Evolutionary conservation across 768 basidiomycete genomes (phyloP), one percentile per base, ranked within the genome.

Genomic region (Strobilomyces confusus): DNA sequence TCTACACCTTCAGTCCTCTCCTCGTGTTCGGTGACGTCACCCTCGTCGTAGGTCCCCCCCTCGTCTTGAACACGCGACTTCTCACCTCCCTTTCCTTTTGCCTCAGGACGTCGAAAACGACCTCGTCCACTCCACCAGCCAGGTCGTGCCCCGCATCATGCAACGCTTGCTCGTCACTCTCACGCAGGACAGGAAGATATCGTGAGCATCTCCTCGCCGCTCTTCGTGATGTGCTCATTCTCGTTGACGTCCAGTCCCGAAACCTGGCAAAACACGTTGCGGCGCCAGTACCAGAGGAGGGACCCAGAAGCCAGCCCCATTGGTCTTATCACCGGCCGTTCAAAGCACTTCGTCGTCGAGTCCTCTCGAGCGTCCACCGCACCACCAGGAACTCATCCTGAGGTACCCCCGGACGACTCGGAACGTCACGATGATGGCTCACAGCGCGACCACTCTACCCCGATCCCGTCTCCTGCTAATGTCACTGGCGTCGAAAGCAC

Each of bases 181-280:
- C 55, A 85, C 89, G 14, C 86, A 87, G 63, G 91, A 93, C 74
- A 77, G 88, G 55, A 90, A 89, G 73, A 80, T 88, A 60, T 76
- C 78, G 89, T 90, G 69, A 65, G 87, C 70, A 40, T 49, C 32
- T 47, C 54, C 34, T 54, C 36, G 25, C 59, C 30, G 59, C 56
- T 26, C 62, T 38, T 47, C 19, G 2, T 12, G 56, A 55, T 51
- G 57, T 56, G 47, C 61, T 45, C 60, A 37, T 46, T 53, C 49
- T 58, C 56, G 19, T 58, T 52, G 52, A n/a, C 33, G 9, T 36
- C 41, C 48, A 92, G 89, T 33, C 62, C 79, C 45, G 82, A 87
- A 62, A 89, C 81, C 67, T 92, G 90, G 89, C 89, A 92, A 70
- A 79, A 82, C 29, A 76, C 77, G 29, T 74, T 93, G 42, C 85